Conservation (phyloP, 1,284 basidiomycete species). For the Agroathelia rolfsii region DNA sequence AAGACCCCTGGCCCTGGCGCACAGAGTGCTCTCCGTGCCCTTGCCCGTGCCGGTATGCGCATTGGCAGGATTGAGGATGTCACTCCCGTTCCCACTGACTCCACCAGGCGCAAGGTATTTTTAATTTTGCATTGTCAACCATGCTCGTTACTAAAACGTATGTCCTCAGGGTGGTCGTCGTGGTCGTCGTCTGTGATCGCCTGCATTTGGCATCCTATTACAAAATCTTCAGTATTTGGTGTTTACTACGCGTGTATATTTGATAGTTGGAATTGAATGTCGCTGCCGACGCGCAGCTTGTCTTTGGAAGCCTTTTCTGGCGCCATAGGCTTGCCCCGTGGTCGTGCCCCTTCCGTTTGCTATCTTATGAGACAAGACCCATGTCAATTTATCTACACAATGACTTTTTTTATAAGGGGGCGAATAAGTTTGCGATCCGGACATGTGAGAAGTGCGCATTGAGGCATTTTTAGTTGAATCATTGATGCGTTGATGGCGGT, state of each 20-base stretch:
- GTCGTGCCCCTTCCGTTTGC: conserved; percentile 36
- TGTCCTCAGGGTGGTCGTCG: conserved; percentile 88
- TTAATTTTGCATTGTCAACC: conserved; percentile 1
- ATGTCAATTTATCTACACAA: no score
- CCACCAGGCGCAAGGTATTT: conserved; percentile 87
- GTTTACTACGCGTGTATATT: no score
- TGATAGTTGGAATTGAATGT: conserved; percentile 29
- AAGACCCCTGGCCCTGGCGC: conserved; percentile 99
- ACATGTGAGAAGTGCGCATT: no score
- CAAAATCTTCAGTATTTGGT: no score
- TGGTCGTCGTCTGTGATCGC: conserved; percentile 88
- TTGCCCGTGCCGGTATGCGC: conserved; percentile 97
- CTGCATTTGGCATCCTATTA: no score
- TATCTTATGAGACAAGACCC: no score
- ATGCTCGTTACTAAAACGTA: conserved; percentile 9
- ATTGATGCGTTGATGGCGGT: no score
- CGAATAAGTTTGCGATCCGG: no score
- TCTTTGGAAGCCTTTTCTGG: conserved; percentile 25
- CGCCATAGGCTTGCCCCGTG: conserved; percentile 66
- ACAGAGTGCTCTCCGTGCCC: conserved; percentile 95
- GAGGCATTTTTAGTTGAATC: no score
- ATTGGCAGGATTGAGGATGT: conserved; percentile 98
- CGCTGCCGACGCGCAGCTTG: conserved; percentile 78
- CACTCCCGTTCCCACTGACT: conserved; percentile 95
- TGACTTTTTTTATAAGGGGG: no score